phyloP scores from a whole-genome alignment of 2,329 filamentous ascomycete genomes.

The Colletotrichum musicola region DNA sequence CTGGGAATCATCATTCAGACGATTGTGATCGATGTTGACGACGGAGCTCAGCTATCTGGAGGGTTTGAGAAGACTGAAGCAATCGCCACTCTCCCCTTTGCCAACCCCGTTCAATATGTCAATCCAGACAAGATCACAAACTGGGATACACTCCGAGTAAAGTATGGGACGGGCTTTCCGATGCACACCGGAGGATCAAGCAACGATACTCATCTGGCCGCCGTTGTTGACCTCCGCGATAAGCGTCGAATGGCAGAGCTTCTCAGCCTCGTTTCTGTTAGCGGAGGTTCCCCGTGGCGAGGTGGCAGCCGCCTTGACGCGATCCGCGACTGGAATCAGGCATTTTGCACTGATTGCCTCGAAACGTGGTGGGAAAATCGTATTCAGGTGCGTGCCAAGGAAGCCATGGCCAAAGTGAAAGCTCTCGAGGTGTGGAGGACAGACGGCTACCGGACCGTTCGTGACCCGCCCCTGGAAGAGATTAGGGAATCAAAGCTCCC shows the following conservation, averaged over 20 bases:
- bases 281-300: background rate
- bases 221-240: background rate
- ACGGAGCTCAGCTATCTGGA: background rate
- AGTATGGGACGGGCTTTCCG: background rate
- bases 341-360: background rate
- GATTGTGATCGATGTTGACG: background rate
- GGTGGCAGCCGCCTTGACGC: background rate
- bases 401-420: background rate
- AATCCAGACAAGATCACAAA: background rate
- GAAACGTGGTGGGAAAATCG: background rate
- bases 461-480: background rate
- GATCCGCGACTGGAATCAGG: background rate
- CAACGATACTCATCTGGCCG: background rate
- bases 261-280: background rate
- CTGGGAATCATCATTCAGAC: background rate
- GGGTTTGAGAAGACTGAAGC: background rate
- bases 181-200: background rate
- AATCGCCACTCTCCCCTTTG: background rate
- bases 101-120: background rate
- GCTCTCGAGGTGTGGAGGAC: background rate
- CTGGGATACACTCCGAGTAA: background rate
- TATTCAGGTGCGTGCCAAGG: background rate
- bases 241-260: background rate
- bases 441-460: background rate
- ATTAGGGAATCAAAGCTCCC: background rate